Conservation (phyloP, 139 green algal species). For the Picochlorum sp. region DNA sequence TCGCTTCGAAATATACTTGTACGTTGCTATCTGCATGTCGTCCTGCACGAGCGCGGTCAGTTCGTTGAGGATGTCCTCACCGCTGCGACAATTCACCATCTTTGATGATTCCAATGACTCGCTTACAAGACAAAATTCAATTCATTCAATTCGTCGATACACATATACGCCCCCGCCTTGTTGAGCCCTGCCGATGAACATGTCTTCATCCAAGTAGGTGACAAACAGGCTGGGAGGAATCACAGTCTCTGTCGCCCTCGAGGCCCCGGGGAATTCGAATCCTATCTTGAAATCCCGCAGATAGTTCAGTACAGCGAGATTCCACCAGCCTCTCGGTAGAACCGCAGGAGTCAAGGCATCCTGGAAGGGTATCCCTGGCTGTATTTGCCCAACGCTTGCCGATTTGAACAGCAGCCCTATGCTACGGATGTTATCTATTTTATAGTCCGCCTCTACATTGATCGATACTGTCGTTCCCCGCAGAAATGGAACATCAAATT, state of each 20-base stretch:
- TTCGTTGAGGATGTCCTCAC: neutral
- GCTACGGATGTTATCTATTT: constrained; percentile 19
- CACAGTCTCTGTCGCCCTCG: neutral
- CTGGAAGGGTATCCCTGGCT: constrained; percentile 16
- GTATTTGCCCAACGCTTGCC: constrained; percentile 27
- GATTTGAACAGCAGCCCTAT: constrained; percentile 26
- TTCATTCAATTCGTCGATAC: constrained; percentile 15
- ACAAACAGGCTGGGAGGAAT: constrained; percentile 21
- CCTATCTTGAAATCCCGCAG: constrained; percentile 13
- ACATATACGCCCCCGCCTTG: constrained; percentile 34
- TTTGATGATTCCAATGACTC: no score
- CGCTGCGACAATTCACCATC: no score
- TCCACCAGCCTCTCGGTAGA: constrained; percentile 31
- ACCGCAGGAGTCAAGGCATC: constrained; percentile 33
- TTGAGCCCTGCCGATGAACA: constrained; percentile 36
- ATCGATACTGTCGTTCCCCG: constrained; percentile 3
- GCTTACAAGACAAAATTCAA: no score
- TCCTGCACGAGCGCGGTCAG: neutral
- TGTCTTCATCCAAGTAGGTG: constrained; percentile 37
- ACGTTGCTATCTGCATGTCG: constrained; percentile 32
- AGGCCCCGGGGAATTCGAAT: constrained; percentile 1
- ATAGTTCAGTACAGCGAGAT: constrained; percentile 32
- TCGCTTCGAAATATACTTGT: constrained; percentile 39
- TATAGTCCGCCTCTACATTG: constrained; percentile 32
- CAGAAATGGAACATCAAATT: constrained; percentile 11